Evolutionary conservation across 2,329 filamentous ascomycete genomes (phyloP).

Genomic region (Trichoderma sp.): DNA sequence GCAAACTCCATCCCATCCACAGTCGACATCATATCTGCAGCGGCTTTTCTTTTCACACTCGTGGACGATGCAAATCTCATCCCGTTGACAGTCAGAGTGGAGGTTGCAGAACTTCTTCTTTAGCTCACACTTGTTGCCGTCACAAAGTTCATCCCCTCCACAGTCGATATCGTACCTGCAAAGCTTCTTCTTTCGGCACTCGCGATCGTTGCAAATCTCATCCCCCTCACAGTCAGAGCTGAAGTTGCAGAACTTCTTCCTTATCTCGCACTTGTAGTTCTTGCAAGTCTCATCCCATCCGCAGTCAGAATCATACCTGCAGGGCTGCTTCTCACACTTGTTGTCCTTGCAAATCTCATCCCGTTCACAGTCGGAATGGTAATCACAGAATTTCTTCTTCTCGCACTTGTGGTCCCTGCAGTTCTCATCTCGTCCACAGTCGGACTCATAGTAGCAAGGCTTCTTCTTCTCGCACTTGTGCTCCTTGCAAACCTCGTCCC

Average conservation of each 20-base stretch:
- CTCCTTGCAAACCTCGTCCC: no score
- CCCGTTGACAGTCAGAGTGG: neutral
- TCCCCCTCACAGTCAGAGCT: neutral
- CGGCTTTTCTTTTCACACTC: no score
- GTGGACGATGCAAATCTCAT: neutral
- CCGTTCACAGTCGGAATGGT: neutral
- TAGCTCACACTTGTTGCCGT: neutral
- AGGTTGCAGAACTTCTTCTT: neutral
- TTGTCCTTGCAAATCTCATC: neutral
- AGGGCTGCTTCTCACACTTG: neutral
- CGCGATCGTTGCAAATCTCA: neutral
- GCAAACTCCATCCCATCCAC: neutral
- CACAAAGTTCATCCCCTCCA: neutral
- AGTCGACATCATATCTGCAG: neutral
- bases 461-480: no score
- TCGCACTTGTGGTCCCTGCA: neutral
- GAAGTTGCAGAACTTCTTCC: neutral
- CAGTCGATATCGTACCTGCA: neutral
- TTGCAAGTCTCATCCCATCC: no score
- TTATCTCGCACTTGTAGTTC: neutral
- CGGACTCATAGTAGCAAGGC: no score
- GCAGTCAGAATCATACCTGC: no score
- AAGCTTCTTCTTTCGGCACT: neutral
- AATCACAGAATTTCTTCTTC: neutral
- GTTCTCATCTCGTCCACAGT: neutral